phyloP scores from a whole-genome alignment of 176 grass and related monocot species.

The Neostapfia colusana region DNA sequence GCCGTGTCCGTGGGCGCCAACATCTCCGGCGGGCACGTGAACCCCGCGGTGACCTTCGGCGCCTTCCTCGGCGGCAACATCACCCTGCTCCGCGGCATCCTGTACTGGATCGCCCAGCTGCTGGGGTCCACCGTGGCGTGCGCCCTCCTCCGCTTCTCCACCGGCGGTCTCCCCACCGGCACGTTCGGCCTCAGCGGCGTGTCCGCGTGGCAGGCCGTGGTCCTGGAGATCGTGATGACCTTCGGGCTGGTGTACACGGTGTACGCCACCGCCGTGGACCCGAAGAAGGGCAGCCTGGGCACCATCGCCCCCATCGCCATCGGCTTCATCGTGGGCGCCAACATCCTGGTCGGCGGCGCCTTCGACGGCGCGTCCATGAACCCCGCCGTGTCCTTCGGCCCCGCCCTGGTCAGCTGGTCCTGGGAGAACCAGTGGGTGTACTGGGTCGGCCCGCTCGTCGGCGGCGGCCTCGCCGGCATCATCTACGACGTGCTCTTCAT shows the following conservation, averaged over 20 bases:
- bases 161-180: constrained; percentile 65
- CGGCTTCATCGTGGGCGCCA: constrained; percentile 92
- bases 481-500: constrained; percentile 91
- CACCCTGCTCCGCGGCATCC: constrained; percentile 75
- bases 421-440: constrained; percentile 90
- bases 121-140: constrained; percentile 76
- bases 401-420: constrained; percentile 85
- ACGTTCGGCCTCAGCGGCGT: constrained; percentile 70
- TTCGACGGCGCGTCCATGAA: constrained; percentile 96
- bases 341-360: constrained; percentile 82
- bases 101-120: constrained; percentile 94
- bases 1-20: constrained; percentile 86
- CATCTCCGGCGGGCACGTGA: constrained; percentile 98
- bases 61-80: constrained; percentile 93
- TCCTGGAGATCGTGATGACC: constrained; percentile 95
- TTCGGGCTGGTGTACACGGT: constrained; percentile 98
- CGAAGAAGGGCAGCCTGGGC: constrained; percentile 77
- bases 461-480: constrained; percentile 69
- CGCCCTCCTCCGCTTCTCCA: constrained; percentile 75
- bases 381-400: constrained; percentile 94
- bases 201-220: constrained; percentile 55
- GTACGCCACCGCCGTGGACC: constrained; percentile 87
- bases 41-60: constrained; percentile 95
- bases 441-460: constrained; percentile 92
- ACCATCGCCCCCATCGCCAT: constrained; percentile 93